phyloP scores from a whole-genome alignment of 108 stramenopile species.

The Phaeodactylum tricornutum region DNA sequence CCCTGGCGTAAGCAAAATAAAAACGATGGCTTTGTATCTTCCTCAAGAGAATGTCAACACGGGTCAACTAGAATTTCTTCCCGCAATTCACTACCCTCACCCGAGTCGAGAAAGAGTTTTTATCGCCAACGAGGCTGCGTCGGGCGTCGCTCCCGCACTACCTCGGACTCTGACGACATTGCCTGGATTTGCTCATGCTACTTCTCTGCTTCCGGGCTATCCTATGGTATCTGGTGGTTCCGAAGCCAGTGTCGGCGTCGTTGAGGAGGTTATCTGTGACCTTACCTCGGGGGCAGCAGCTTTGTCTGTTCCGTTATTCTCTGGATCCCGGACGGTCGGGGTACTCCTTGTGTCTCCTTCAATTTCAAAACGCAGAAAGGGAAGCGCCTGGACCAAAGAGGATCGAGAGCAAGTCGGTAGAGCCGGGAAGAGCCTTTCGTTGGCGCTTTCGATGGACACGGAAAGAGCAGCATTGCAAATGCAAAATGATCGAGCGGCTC shows the following conservation, averaged over 20 bases:
- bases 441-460: slow-evolving; percentile 75
- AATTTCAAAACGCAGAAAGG: background rate
- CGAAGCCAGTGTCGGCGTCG: slow-evolving; percentile 26
- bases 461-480: slow-evolving; percentile 36
- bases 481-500: slow-evolving; percentile 36
- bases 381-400: slow-evolving; percentile 33
- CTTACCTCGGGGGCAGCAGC: slow-evolving; percentile 19
- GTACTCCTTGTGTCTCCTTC: slow-evolving; percentile 37
- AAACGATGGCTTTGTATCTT: slow-evolving; percentile 69
- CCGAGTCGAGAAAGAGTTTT: slow-evolving; percentile 64
- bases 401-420: slow-evolving; percentile 59
- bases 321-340: slow-evolving; percentile 73
- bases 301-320: slow-evolving; percentile 69
- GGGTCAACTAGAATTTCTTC: slow-evolving; percentile 77
- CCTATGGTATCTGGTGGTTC: slow-evolving; percentile 35
- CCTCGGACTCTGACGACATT: slow-evolving; percentile 38
- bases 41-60: slow-evolving; percentile 70
- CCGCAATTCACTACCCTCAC: slow-evolving; percentile 59
- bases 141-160: slow-evolving; percentile 36
- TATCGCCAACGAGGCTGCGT: slow-evolving; percentile 54
- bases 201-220: slow-evolving; percentile 38
- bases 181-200: slow-evolving; percentile 47
- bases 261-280: slow-evolving; percentile 54
- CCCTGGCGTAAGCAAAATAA: slow-evolving; percentile 35
- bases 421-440: slow-evolving; percentile 63